Percentiles rank a stretch among this genome's conserved stretches.
These are phyloP conservation scores for Serendipita sp. DNA, from an alignment of 1,284 basidiomycete species.

Conservation along the genomic window DNA sequence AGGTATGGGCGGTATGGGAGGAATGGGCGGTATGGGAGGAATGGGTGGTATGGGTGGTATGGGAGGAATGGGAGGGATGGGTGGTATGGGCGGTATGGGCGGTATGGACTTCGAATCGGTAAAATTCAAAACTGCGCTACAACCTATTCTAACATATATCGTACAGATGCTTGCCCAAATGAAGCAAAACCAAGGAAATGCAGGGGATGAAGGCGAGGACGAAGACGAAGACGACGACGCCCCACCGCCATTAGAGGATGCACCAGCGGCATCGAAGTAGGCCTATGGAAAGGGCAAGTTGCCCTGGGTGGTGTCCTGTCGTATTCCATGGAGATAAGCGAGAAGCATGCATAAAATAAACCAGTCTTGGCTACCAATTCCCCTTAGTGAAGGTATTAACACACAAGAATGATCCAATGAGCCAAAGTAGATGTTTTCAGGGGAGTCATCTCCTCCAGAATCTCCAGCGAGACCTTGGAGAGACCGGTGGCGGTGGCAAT, in stretches of 20 bases:
- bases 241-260: conserved; percentile 2
- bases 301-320: neutral
- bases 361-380: too few species aligned
- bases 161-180: conserved; percentile 53
- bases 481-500: neutral
- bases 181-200: conserved; percentile 23
- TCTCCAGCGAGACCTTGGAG: neutral
- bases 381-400: neutral
- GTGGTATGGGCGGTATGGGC: conserved; percentile 23
- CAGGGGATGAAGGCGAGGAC: conserved; percentile 22
- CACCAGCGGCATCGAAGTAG: neutral
- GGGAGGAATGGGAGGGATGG: conserved; percentile 33
- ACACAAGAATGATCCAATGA: neutral
- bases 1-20: conserved; percentile 25
- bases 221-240: conserved; percentile 41
- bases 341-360: too few species aligned
- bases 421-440: neutral
- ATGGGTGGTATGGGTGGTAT: conserved; percentile 33
- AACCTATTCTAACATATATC: neutral
- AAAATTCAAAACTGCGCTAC: conserved; percentile 13
- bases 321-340: too few species aligned
- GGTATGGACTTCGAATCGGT: conserved; percentile 47
- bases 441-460: neutral
- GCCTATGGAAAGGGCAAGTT: neutral
- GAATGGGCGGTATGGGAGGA: conserved; percentile 22